Evolutionary conservation across 768 basidiomycete species (phyloP).

Genomic region (Lactarius hatsudake): DNA sequence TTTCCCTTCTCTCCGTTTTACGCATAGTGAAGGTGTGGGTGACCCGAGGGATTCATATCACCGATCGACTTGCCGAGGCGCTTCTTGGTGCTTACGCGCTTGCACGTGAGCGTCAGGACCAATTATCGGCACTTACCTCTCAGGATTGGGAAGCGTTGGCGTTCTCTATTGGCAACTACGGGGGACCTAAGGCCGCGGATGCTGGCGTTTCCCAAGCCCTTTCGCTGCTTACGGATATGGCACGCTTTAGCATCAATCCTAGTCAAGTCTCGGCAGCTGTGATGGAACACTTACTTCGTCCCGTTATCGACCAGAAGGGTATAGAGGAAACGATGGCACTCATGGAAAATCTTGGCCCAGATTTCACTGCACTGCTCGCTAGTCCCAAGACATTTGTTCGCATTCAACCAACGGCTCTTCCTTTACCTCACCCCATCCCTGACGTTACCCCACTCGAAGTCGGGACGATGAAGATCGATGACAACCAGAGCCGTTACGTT

Average conservation of each 20-base stretch:
- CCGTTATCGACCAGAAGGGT: slow-evolving; percentile 19
- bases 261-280: slow-evolving; percentile 12
- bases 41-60: slow-evolving; percentile 36
- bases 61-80: slow-evolving; percentile 37
- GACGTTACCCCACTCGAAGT: slow-evolving; percentile 1
- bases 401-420: slow-evolving; percentile 17
- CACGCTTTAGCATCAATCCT: slow-evolving; percentile 14
- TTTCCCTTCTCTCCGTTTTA: slow-evolving; percentile 29
- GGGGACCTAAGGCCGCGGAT: slow-evolving; percentile 15
- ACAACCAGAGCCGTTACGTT: slow-evolving; percentile 33
- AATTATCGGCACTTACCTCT: slow-evolving; percentile 35
- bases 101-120: slow-evolving; percentile 33
- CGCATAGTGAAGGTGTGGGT: slow-evolving; percentile 38
- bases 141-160: slow-evolving; percentile 50
- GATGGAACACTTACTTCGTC: slow-evolving; percentile 14
- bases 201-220: slow-evolving; percentile 25
- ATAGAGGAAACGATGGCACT: slow-evolving; percentile 6
- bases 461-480: slow-evolving; percentile 30
- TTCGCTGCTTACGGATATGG: slow-evolving; percentile 25
- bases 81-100: slow-evolving; percentile 47
- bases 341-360: slow-evolving; percentile 29
- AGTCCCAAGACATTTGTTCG: neutral
- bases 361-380: slow-evolving; percentile 39
- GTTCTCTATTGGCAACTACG: slow-evolving; percentile 35
- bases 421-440: slow-evolving; percentile 10